Conservation (phyloP, 2,329 filamentous ascomycete genomes). For the Sporothrix mexicana region DNA sequence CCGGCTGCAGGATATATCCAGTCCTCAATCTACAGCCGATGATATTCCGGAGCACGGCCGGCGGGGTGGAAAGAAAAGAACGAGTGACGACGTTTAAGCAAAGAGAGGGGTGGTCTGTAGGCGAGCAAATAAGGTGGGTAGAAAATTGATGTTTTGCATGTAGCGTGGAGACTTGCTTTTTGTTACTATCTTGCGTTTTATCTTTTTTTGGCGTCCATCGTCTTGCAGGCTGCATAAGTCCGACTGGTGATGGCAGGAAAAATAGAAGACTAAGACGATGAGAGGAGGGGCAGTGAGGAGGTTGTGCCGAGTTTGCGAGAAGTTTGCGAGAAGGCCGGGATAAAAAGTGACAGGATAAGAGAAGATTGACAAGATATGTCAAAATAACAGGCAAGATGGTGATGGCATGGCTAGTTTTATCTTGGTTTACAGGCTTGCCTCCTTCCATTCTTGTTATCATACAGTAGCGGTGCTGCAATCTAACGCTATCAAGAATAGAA, state of each 20-base stretch:
- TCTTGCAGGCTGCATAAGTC: conserved; percentile 22
- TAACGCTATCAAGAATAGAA: not conserved
- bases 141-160: conserved; percentile 15
- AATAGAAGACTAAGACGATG: not conserved
- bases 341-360: conserved; percentile 2
- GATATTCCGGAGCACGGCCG: conserved; percentile 18
- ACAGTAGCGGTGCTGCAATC: conserved; percentile 19
- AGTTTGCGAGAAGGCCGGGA: not conserved
- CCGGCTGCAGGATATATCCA: not conserved
- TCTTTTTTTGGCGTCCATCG: not conserved
- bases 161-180: not conserved
- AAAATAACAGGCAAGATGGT: not conserved
- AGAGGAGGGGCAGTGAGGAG: conserved; percentile 6
- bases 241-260: not conserved
- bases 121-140: not conserved
- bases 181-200: not conserved
- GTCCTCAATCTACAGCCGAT: conserved; percentile 15
- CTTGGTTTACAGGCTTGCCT: not conserved
- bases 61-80: not conserved
- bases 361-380: not conserved
- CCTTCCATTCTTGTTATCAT: conserved; percentile 10
- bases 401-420: not conserved
- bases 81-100: not conserved
- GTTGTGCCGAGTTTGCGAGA: not conserved
- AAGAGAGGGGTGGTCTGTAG: not conserved